Evolutionary conservation across 768 basidiomycete genomes (phyloP).

Genomic region (Mycena metata): DNA sequence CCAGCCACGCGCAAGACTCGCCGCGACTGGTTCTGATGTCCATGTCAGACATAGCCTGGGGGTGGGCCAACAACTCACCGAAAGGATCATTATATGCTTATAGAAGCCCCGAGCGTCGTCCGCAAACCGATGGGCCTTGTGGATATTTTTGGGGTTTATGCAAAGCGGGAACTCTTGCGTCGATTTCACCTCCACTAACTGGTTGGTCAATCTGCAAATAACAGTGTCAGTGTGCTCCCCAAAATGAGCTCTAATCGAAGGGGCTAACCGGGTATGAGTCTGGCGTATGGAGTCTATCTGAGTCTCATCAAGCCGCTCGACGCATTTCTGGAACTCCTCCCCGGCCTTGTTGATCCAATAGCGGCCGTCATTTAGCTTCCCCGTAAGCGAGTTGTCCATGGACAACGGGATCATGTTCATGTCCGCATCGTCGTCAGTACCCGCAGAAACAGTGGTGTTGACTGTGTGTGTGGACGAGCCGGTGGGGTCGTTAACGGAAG

Average conservation of each 20-base stretch:
- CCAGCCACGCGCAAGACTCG: constrained; percentile 10
- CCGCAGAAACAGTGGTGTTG: neutral
- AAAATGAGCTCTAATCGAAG: neutral
- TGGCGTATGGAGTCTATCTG: constrained; percentile 27
- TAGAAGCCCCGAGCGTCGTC: constrained; percentile 25
- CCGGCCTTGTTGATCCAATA: constrained; percentile 25
- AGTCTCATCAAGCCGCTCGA: constrained; percentile 12
- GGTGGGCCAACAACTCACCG: constrained; percentile 1
- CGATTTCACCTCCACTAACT: constrained; percentile 21
- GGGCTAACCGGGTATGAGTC: constrained; percentile 24
- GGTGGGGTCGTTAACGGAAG: neutral
- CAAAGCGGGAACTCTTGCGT: constrained; percentile 22
- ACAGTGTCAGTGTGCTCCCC: neutral
- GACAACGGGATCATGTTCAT: constrained; percentile 1
- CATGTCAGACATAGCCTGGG: neutral
- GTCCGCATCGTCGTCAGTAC: neutral
- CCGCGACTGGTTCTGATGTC: constrained; percentile 17
- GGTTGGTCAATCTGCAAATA: constrained; percentile 20
- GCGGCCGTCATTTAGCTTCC: constrained; percentile 24
- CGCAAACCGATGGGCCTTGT: constrained; percentile 24
- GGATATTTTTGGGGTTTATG: constrained; percentile 26
- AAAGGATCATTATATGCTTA: constrained; percentile 23
- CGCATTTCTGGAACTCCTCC: constrained; percentile 31
- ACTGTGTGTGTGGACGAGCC: neutral
- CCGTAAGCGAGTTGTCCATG: constrained; percentile 24